phyloP scores from a whole-genome alignment of 2,329 filamentous ascomycete genomes.

The Microascus cirrosus region DNA sequence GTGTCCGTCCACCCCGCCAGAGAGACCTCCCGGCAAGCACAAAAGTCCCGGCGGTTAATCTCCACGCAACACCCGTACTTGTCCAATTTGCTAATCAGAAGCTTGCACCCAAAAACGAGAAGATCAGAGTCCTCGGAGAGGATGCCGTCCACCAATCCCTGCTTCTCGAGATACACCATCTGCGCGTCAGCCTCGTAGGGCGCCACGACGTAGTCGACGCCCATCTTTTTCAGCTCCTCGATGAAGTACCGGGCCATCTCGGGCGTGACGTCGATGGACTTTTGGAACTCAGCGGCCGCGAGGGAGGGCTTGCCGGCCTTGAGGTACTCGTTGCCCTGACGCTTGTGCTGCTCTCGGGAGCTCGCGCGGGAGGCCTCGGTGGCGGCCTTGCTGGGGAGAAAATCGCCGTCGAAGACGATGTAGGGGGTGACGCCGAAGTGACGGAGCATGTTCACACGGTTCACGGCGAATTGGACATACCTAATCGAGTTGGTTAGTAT shows the following conservation, averaged over 20 bases:
- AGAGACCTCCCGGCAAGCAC: constrained; percentile 76
- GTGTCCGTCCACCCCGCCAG: constrained; percentile 84
- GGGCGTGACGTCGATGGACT: constrained; percentile 89
- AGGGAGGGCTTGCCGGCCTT: constrained; percentile 70
- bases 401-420: constrained; percentile 92
- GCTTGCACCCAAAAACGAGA: constrained; percentile 85
- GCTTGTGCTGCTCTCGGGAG: constrained; percentile 65
- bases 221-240: constrained; percentile 73
- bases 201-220: constrained; percentile 81
- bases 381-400: constrained; percentile 80
- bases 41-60: constrained; percentile 81
- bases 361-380: constrained; percentile 73
- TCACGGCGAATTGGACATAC: constrained; percentile 83
- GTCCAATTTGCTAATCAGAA: constrained; percentile 85
- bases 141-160: constrained; percentile 76
- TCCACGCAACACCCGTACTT: constrained; percentile 89
- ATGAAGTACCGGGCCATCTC: constrained; percentile 91
- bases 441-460: constrained; percentile 84
- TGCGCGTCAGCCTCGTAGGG: constrained; percentile 98
- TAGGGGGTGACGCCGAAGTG: constrained; percentile 93
- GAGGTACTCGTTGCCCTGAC: constrained; percentile 65
- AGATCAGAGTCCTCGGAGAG: constrained; percentile 95
- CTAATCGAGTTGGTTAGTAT: constrained; percentile 26
- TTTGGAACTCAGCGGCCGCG: constrained; percentile 81
- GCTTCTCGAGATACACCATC: constrained; percentile 81